Evolutionary conservation across 495 filamentous ascomycete genomes (phyloP).

Genomic region (Lichenothelia convexa): DNA sequence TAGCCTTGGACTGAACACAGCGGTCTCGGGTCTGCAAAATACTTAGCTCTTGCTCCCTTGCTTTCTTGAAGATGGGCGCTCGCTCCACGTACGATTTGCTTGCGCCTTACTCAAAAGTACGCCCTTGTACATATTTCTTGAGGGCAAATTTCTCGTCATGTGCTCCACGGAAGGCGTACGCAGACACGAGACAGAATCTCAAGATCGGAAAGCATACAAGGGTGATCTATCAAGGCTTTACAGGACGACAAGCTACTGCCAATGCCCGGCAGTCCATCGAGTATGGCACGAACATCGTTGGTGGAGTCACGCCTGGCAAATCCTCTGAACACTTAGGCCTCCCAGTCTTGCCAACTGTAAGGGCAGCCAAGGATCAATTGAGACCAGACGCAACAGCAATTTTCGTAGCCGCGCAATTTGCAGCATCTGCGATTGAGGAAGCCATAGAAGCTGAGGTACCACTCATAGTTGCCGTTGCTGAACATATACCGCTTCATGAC

Average conservation of each 20-base stretch:
- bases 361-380: slow-evolving; percentile 49
- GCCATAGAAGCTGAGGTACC: slow-evolving; percentile 80
- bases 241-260: slow-evolving; percentile 56
- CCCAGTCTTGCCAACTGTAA: slow-evolving; percentile 58
- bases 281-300: slow-evolving; percentile 79
- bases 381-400: slow-evolving; percentile 76
- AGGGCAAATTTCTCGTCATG: slow-evolving; percentile 25
- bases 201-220: slow-evolving; percentile 62
- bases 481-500: slow-evolving; percentile 80
- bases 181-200: slow-evolving; percentile 54
- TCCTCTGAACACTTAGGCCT: slow-evolving; percentile 64
- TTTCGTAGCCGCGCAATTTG: slow-evolving; percentile 67
- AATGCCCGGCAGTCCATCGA: slow-evolving; percentile 68
- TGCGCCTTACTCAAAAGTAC: too few relatives aligned
- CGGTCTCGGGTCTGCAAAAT: too few relatives aligned
- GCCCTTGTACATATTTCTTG: too few relatives aligned
- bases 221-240: slow-evolving; percentile 83
- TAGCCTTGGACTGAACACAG: too few relatives aligned
- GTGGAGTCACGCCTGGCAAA: slow-evolving; percentile 64
- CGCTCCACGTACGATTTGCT: too few relatives aligned
- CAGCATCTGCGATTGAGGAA: slow-evolving; percentile 64
- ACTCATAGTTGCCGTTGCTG: slow-evolving; percentile 73
- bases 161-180: slow-evolving; percentile 23
- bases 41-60: too few relatives aligned
- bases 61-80: too few relatives aligned